A percentile compares a stretch with the other conserved stretches of the same genome.
Conservation (phyloP, 441 rosid species). For the Populus hybrid region DNA sequence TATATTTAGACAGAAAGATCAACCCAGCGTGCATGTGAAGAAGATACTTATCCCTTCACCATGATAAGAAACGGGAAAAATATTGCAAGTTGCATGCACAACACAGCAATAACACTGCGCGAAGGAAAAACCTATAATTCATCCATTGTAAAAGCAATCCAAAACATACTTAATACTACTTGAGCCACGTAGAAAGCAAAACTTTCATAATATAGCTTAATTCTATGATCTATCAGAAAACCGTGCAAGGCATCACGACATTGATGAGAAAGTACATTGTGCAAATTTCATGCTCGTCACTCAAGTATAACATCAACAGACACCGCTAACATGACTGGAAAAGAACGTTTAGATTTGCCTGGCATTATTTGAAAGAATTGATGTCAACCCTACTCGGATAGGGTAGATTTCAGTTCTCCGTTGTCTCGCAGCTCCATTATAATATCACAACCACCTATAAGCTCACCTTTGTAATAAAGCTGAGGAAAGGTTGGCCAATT, state of each 20-base stretch:
- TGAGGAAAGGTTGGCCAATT: slow-evolving; percentile 98
- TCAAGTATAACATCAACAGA: slow-evolving; percentile 6
- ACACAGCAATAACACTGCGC: not conserved
- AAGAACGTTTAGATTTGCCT: not conserved
- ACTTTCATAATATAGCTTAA: not conserved
- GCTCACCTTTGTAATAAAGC: slow-evolving; percentile 87
- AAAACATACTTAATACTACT: not conserved
- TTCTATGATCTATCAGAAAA: not conserved
- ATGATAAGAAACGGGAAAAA: not conserved
- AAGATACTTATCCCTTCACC: not conserved
- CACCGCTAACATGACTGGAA: slow-evolving; percentile 14
- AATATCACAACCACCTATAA: slow-evolving; percentile 95
- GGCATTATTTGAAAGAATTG: not conserved
- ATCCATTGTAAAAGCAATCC: not conserved
- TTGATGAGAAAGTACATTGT: not conserved
- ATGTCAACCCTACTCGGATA: slow-evolving; percentile 50
- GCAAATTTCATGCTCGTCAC: slow-evolving; percentile 8
- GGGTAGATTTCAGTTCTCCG: slow-evolving; percentile 76
- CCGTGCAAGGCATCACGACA: not conserved
- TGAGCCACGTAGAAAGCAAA: not conserved
- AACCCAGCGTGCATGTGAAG: not conserved
- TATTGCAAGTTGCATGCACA: not conserved
- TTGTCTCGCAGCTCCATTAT: slow-evolving; percentile 62
- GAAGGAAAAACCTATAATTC: not conserved
- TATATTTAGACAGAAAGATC: not conserved